Evolutionary conservation across 768 basidiomycete species (phyloP).

Genomic region (Cubamyces sp.): DNA sequence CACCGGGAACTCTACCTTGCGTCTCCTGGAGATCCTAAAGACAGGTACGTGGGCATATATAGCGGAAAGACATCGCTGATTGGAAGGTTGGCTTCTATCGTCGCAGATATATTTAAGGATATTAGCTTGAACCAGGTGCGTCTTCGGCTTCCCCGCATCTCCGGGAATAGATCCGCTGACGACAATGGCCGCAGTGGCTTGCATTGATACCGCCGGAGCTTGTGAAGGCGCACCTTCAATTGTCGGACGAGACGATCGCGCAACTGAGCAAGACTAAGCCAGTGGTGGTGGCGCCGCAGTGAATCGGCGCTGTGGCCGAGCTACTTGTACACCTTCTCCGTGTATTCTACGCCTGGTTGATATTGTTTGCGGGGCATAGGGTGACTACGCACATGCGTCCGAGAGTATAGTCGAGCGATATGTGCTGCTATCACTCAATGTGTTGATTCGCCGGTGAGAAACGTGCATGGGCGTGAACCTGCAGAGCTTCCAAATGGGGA

Average conservation of each 20-base stretch:
- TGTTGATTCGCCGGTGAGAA: conserved; percentile 16
- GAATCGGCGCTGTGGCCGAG: not conserved
- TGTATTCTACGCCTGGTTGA: not conserved
- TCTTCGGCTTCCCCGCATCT: not conserved
- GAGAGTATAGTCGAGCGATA: not conserved
- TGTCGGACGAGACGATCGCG: conserved; percentile 55
- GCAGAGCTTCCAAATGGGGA: conserved; percentile 15
- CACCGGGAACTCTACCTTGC: conserved; percentile 43
- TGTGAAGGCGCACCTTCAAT: conserved; percentile 60
- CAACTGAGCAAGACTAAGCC: conserved; percentile 56
- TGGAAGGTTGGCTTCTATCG: not conserved
- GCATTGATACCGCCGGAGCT: conserved; percentile 60
- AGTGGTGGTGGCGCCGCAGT: conserved; percentile 41
- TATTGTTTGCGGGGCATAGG: not conserved
- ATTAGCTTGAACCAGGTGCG: conserved; percentile 36
- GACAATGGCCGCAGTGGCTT: conserved; percentile 50
- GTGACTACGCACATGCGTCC: conserved; percentile 10
- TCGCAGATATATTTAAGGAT: conserved; percentile 36
- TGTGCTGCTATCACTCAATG: not conserved
- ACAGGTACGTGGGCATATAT: not conserved
- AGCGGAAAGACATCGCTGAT: not conserved
- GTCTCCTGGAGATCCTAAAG: conserved; percentile 39
- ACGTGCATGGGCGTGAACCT: conserved; percentile 16
- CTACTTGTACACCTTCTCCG: not conserved
- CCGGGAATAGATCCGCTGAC: not conserved